Base-by-base conservation (phyloP, 1,284 basidiomycete species). In the Wolfiporia cocos region DNA sequence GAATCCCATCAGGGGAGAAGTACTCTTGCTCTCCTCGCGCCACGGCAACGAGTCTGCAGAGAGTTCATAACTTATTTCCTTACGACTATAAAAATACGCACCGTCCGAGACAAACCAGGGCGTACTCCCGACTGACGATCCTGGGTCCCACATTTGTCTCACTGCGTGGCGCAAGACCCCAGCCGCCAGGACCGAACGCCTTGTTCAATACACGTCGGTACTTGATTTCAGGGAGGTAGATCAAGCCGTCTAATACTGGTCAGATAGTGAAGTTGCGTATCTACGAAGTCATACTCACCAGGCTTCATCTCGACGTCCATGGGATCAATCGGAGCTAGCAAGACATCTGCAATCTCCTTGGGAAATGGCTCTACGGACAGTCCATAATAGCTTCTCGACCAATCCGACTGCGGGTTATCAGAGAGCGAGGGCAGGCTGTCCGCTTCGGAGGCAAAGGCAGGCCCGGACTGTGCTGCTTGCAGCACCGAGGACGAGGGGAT, bases 171-270 rank as follows among this genome's bases (percentile, higher is more conserved):
- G 93, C 95, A 43, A 98, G 76, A 15, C 95, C 95, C 95, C 95
- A 98, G 3, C 86, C 94, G 11, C 95, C 95, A 5, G 95, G 95
- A 7, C 95, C 95, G 56, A 99, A 98, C 0, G 95, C 92, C 49
- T 74, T 81, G 71, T 98, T 98, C 34, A 98, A 67, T 29, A 93
- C 86, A 12, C 95, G 79, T n/a, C 95, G 78, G 61, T 98, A 99
- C 64, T 98, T 96, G 62, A 98, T 99, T 63, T 98, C 95, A 19
- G 95, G 95, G 9, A 99, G 80, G 66, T 97, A 99, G 22, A 98
- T 70, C 24, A 99, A 72, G 2, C 95, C 95, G 54, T 98, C 95
- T 92, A 54, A 24, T 9, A 35, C n/a, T 19, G 12, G 35, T 14
- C 26, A 41, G 21, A 6, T 30, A 4, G n/a, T 14, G 3, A 20